Base-by-base conservation (phyloP, 75 land plant genomes). In the Selaginella moellendorffii region DNA sequence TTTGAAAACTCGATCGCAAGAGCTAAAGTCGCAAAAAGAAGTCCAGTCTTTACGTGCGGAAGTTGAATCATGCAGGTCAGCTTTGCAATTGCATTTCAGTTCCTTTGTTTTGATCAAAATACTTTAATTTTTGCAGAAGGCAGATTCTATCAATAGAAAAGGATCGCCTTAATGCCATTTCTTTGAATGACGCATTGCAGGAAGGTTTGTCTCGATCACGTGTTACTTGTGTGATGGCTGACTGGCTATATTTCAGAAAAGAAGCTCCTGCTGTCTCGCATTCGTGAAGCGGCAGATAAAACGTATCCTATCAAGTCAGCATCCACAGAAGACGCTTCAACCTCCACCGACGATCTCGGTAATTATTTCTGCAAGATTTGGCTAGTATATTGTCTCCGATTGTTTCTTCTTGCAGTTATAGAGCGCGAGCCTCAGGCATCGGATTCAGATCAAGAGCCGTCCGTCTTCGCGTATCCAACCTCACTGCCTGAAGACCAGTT, bases 321-420 rank as follows among this genome's bases (percentile, higher is more conserved):
- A 28, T 24, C 25, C 52, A 72, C 29, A 30, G 77, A 70, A 76
- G 81, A 88, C 68, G 78, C 70, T 2, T 80, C 81, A n/a, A 88
- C 93, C 27, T 87, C 93, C 21, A 91, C 95, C 27, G 89, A 87
- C 27, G 89, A 91, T 77, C 66, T 91, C 52, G 83, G 92, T 87
- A 70, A 21, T 36, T 14, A 36, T 36, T 5, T 5, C 46, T 36
- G 14, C 5, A 36, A 36, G 46, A 36, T 5, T 36, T n/a, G n/a
- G n/a, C n/a, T n/a, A n/a, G n/a, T n/a, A n/a, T n/a, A n/a, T n/a
- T n/a, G n/a, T n/a, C n/a, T n/a, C n/a, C 46, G 14, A 36, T 36
- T 36, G 46, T 5, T 36, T n/a, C n/a, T n/a, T n/a, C n/a, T 5
- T 36, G 46, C 46, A 36, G 46, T 36, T 36, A 36, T 14, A 36